Evolutionary conservation across 257 asterid species (phyloP).

Genomic region (Paulownia fortunei): DNA sequence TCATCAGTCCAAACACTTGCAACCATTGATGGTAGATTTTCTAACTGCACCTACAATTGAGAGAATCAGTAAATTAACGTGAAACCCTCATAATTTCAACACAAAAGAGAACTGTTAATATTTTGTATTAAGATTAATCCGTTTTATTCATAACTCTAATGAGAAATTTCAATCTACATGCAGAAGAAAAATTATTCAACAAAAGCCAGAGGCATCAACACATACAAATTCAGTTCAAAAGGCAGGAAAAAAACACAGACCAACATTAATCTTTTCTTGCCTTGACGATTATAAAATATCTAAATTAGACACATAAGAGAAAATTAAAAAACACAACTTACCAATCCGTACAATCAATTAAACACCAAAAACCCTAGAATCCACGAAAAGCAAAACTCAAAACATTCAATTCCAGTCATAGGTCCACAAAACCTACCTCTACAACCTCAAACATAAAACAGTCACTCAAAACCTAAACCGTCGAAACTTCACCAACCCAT

Average conservation of each 20-base stretch:
- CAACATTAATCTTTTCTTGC: not conserved
- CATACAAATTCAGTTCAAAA: not conserved
- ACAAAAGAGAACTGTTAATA: not conserved
- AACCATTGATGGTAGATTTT: slow-evolving; percentile 74
- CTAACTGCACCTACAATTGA: slow-evolving; percentile 55
- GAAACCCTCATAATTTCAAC: not conserved
- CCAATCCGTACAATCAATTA: slow-evolving; percentile 13
- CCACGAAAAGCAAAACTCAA: not conserved
- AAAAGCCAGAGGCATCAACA: not conserved
- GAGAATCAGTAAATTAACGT: not conserved
- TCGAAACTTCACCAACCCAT: slow-evolving; percentile 7
- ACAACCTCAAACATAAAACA: no score
- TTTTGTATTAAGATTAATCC: not conserved
- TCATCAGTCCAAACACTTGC: slow-evolving; percentile 72
- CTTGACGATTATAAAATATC: not conserved
- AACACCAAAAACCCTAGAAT: slow-evolving; percentile 26
- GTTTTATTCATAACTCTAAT: not conserved
- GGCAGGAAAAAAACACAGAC: not conserved
- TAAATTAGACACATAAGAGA: not conserved
- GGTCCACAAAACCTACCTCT: not conserved
- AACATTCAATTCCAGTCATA: slow-evolving; percentile 15
- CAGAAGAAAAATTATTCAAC: not conserved
- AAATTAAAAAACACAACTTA: not conserved
- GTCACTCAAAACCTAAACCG: not conserved
- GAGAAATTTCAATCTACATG: not conserved